These are phyloP conservation scores for Pestalotiopsis sp. DNA, from an alignment of 2,329 filamentous ascomycete species.

Conservation along the genomic window DNA sequence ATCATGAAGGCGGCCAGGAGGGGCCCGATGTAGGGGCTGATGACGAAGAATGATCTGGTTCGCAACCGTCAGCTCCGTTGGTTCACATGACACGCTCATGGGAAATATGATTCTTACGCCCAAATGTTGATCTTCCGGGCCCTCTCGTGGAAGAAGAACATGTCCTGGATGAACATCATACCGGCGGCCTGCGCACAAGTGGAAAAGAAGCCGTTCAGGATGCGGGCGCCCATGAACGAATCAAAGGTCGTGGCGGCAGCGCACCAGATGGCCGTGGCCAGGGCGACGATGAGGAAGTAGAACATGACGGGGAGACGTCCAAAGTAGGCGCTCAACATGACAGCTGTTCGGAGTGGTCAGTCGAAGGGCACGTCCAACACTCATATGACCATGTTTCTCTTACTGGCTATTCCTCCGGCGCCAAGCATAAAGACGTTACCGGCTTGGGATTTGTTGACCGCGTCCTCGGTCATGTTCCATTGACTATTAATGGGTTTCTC, in stretches of 20 bases:
- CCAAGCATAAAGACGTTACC: slow-evolving; percentile 56
- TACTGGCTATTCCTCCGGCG: slow-evolving; percentile 42
- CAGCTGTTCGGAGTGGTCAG: slow-evolving; percentile 27
- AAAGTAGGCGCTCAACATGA: slow-evolving; percentile 43
- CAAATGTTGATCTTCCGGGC: slow-evolving; percentile 53
- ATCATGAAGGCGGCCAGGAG: slow-evolving; percentile 52
- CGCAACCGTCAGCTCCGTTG: slow-evolving; percentile 6
- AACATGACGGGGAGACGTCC: slow-evolving; percentile 47
- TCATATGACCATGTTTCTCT: slow-evolving; percentile 13
- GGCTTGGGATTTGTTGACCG: slow-evolving; percentile 53
- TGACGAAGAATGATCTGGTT: slow-evolving; percentile 37
- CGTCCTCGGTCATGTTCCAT: slow-evolving; percentile 50
- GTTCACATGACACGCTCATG: neutral
- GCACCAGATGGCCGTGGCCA: slow-evolving; percentile 45
- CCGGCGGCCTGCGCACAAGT: slow-evolving; percentile 47
- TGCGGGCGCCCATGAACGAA: slow-evolving; percentile 51
- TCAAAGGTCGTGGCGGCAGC: slow-evolving; percentile 45
- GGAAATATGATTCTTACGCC: slow-evolving; percentile 32
- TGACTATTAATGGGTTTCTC: slow-evolving; percentile 20
- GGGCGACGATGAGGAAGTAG: slow-evolving; percentile 39
- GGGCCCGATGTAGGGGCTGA: slow-evolving; percentile 47
- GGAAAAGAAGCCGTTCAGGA: slow-evolving; percentile 51
- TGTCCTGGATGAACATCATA: slow-evolving; percentile 57
- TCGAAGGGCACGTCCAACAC: neutral
- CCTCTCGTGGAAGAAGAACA: slow-evolving; percentile 63